Conservation (phyloP, 441 rosid genomes). For the Viola pubescens region DNA sequence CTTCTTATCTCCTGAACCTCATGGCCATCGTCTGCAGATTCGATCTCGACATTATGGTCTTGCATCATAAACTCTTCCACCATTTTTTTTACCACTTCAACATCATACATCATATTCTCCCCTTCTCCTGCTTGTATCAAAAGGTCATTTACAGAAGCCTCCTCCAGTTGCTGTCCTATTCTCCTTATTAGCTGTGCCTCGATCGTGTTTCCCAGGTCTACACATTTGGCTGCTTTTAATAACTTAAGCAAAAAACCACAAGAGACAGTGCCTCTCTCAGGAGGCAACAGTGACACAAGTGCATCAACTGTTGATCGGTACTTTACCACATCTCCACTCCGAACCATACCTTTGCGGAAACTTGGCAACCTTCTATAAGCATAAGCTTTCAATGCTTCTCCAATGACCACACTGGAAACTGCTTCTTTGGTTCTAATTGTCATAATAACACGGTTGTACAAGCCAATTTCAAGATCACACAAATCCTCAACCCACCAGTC, state of each 20-base stretch:
- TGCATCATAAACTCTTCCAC: conserved; percentile 50
- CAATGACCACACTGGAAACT: conserved; percentile 46
- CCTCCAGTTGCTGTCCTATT: conserved; percentile 70
- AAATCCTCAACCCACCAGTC: conserved; percentile 96
- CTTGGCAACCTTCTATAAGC: conserved; percentile 62
- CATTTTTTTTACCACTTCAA: conserved; percentile 46
- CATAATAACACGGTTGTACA: conserved; percentile 46
- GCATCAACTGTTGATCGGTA: conserved; percentile 49
- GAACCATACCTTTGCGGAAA: conserved; percentile 43
- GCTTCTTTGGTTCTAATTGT: conserved; percentile 39
- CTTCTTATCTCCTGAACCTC: conserved; percentile 34
- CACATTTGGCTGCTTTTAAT: conserved; percentile 52
- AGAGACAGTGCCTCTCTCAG: conserved; percentile 58
- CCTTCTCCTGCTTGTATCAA: conserved; percentile 46
- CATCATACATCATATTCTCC: conserved; percentile 45
- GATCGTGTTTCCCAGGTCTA: conserved; percentile 39
- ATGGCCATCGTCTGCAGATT: conserved; percentile 26
- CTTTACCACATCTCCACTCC: conserved; percentile 38
- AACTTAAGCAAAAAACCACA: conserved; percentile 69
- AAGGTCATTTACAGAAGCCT: conserved; percentile 61
- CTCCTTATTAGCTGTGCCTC: conserved; percentile 44
- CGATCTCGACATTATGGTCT: conserved; percentile 40
- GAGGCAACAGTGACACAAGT: conserved; percentile 51
- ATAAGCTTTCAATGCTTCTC: conserved; percentile 79
- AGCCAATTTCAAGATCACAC: conserved; percentile 62